Conservation (phyloP, 495 filamentous ascomycete species). For the Neurospora sp. region DNA sequence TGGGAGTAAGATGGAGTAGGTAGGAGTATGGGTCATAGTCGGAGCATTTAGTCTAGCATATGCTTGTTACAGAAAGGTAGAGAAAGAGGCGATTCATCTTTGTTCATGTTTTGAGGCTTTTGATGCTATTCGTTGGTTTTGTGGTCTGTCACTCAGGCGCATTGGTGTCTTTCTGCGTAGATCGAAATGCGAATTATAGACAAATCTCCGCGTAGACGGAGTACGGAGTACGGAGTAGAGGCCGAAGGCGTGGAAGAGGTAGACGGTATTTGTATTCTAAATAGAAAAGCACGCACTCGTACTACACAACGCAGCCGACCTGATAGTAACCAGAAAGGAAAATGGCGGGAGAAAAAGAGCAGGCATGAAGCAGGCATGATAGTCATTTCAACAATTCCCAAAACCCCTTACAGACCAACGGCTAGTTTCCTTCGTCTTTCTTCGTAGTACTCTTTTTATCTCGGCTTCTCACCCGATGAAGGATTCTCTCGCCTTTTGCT, state of each 20-base stretch:
- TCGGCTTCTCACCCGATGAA: not conserved
- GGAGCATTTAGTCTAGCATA: not conserved
- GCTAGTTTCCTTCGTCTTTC: not conserved
- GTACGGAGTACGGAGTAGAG: not conserved
- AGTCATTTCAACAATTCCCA: not conserved
- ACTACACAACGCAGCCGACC: not conserved
- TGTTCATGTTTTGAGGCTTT: not conserved
- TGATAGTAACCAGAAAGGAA: not conserved
- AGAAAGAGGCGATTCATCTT: not conserved
- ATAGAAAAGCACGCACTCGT: not conserved
- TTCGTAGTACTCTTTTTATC: not conserved
- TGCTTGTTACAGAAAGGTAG: not conserved
- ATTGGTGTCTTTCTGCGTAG: not conserved
- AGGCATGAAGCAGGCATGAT: not conserved
- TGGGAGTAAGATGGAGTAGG: not conserved
- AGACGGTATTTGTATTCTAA: not conserved
- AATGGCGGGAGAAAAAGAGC: not conserved
- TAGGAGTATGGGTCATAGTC: not conserved
- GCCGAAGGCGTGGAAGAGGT: not conserved
- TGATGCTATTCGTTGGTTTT: not conserved
- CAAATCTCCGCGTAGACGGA: not conserved
- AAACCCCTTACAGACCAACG: not conserved
- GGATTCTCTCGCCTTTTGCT: not conserved
- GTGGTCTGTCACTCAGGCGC: not conserved
- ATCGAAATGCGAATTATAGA: not conserved